These are phyloP conservation scores for Suillus discolor DNA, from an alignment of 768 basidiomycete species.

Conservation along the genomic window DNA sequence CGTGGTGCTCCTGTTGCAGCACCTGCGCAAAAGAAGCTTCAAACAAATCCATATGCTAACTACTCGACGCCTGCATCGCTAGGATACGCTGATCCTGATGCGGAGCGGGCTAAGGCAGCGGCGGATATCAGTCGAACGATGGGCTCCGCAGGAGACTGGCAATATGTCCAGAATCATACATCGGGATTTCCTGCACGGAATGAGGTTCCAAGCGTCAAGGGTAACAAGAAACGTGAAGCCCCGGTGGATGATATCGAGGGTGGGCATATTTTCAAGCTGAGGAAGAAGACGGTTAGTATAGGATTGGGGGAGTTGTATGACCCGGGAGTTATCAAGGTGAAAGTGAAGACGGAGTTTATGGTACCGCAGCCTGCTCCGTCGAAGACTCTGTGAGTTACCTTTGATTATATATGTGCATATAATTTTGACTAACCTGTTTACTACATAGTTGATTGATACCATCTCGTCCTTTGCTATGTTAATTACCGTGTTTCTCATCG, in stretches of 20 bases:
- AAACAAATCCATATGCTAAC: constrained; percentile 67
- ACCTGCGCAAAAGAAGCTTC: constrained; percentile 40
- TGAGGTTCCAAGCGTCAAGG: constrained; percentile 13
- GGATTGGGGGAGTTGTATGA: constrained; percentile 85
- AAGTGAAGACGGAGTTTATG: constrained; percentile 45
- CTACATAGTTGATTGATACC: no score
- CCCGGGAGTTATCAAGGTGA: constrained; percentile 67
- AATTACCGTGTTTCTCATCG: no score
- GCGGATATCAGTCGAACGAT: constrained; percentile 59
- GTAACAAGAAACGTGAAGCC: constrained; percentile 42
- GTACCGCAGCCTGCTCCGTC: constrained; percentile 15
- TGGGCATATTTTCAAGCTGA: constrained; percentile 62
- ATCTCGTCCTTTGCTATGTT: no score
- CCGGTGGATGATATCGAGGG: constrained; percentile 51
- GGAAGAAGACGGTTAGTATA: constrained; percentile 57
- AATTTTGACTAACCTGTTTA: no score
- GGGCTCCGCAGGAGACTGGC: constrained; percentile 80
- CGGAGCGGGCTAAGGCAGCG: constrained; percentile 62
- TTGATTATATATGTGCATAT: no score
- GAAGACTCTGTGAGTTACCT: not conserved
- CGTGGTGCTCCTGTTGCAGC: constrained; percentile 30
- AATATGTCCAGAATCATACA: constrained; percentile 49
- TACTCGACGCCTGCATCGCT: constrained; percentile 89
- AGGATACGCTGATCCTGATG: constrained; percentile 79
- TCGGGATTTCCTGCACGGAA: constrained; percentile 26